Evolutionary conservation across 257 asterid genomes (phyloP), one percentile per base, ranked within the genome.

Genomic region (Nicotiana sylvestris): DNA sequence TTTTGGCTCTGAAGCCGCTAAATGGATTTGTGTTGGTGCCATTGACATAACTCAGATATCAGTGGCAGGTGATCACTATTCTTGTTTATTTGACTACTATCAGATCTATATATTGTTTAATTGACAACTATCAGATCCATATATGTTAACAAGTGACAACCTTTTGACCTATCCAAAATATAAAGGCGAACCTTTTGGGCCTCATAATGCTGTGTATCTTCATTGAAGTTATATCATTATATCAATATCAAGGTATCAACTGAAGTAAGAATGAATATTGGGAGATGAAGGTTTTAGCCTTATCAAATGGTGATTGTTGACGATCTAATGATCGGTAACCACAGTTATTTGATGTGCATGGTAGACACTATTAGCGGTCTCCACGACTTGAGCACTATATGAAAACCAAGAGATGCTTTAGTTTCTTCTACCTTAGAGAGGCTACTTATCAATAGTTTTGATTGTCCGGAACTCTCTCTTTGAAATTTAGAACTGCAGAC

Each of bases 21-120:
- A 96, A 84, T 96, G 99, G 99, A 94, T 96, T 69, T 96, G 97
- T 61, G 98, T 96, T 76, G 98, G 99, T 76, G 99, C 99, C 69
- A 96, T 96, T 18, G 99, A 96, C 91, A 68, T 96, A 80, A 96
- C 99, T 87, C 98, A 94, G 85, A 53, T 96, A 86, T 96, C 97
- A 6, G 98, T 96, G 85, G 98, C 98, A 74, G 99, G 99, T 94
- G 87, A 83, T 16, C 68, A 27, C 55, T 74, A 51, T 29, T 55
- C 25, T 65, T 64, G 27, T 78, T 78, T 16, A 21, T 21, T 37
- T 13, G 7, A 39, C 37, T 30, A 35, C 55, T 65, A 9, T 56
- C 32, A 46, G 37, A 39, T 72, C 78, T 46, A 46, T 72, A 72
- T 72, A 35, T 65, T 58, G 27, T 78, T 78, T 16, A 21, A 32